These are phyloP conservation scores for Penicillium daleae DNA, from an alignment of 495 filamentous ascomycete species.

Conservation along the genomic window DNA sequence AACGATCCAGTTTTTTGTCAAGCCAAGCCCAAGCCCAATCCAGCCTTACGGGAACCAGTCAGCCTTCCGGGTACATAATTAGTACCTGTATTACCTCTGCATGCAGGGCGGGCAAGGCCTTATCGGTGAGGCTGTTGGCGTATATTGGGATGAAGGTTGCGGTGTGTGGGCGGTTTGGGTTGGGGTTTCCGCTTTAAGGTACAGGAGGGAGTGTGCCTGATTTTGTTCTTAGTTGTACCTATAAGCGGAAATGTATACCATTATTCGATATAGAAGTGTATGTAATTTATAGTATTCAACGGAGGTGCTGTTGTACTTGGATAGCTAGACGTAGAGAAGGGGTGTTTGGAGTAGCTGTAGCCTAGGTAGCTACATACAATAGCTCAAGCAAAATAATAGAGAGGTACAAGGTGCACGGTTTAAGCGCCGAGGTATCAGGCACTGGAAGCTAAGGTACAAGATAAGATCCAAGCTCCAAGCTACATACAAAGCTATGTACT, in stretches of 20 bases:
- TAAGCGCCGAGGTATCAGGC: not conserved
- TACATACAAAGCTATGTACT: too few relatives aligned
- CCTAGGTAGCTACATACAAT: too few relatives aligned
- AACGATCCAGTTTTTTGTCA: too few relatives aligned
- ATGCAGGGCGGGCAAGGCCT: conserved; percentile 21
- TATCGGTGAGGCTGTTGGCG: not conserved
- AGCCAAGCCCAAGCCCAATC: not conserved
- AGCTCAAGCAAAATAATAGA: not conserved
- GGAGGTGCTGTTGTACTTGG: not conserved
- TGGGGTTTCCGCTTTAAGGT: too few relatives aligned
- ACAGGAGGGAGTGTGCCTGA: not conserved
- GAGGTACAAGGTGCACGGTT: not conserved
- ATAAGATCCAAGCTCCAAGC: not conserved
- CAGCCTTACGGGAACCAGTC: not conserved
- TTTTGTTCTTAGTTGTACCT: too few relatives aligned
- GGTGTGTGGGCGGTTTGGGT: not conserved
- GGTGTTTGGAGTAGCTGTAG: too few relatives aligned
- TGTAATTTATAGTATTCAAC: not conserved
- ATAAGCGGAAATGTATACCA: too few relatives aligned
- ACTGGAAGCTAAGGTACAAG: not conserved
- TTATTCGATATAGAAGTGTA: not conserved
- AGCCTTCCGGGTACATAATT: not conserved
- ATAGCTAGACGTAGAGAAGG: too few relatives aligned
- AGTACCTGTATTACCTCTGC: conserved; percentile 32
- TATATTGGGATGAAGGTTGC: not conserved